These are phyloP conservation scores for Pascua guehoae DNA, from an alignment of 1,284 basidiomycete species.

Conservation along the genomic window DNA sequence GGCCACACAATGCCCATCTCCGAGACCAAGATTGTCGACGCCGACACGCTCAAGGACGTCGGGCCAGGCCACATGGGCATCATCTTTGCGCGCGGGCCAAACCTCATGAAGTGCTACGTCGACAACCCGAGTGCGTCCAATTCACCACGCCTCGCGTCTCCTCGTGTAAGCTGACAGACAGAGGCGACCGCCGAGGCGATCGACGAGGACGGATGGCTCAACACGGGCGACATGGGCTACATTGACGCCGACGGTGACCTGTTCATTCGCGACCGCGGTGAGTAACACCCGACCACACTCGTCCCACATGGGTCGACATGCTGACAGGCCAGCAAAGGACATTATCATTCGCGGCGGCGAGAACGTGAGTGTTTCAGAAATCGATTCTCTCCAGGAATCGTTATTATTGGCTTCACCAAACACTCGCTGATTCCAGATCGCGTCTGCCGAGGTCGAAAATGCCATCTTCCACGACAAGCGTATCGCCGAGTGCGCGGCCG, in stretches of 20 bases:
- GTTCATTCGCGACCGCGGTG: constrained; percentile 38
- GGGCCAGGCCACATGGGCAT: constrained; percentile 26
- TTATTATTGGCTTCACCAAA: no score
- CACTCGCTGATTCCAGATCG: constrained; percentile 20
- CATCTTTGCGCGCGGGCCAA: constrained; percentile 35
- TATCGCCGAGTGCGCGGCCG: constrained; percentile 34
- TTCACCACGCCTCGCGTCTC: neutral
- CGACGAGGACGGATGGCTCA: constrained; percentile 41
- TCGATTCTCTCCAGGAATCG: neutral
- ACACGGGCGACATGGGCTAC: constrained; percentile 41
- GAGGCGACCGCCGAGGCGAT: constrained; percentile 13
- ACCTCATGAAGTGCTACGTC: constrained; percentile 43
- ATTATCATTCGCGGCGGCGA: constrained; percentile 47
- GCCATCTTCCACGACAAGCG: constrained; percentile 33
- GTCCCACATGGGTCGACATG: constrained; percentile 46
- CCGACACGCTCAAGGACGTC: constrained; percentile 24
- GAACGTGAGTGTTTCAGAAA: constrained; percentile 17
- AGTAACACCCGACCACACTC: constrained; percentile 22
- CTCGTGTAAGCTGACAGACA: neutral
- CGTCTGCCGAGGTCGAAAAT: constrained; percentile 43
- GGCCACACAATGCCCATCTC: constrained; percentile 41
- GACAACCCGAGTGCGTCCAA: constrained; percentile 11
- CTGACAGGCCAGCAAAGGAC: constrained; percentile 22
- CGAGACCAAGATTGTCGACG: constrained; percentile 35
- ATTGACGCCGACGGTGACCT: constrained; percentile 39